Evolutionary conservation across 2,329 filamentous ascomycete genomes (phyloP), one percentile per base, ranked within the genome.

Genomic region (Tolypocladium tundrense): DNA sequence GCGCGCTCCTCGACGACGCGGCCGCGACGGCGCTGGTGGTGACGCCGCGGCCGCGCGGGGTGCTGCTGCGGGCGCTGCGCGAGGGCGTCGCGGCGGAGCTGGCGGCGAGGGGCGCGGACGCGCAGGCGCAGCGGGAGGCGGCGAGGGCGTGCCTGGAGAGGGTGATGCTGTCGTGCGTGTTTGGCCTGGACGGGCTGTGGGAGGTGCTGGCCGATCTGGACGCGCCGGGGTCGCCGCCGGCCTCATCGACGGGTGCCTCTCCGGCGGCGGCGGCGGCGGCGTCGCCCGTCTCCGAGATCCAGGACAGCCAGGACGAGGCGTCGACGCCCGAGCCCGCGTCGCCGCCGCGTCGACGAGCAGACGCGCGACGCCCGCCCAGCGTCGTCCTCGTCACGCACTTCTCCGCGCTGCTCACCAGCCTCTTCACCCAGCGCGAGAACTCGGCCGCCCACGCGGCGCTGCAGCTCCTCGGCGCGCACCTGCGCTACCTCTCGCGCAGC

Each of bases 131-230:
- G 8, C 50, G 3, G 4, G 31, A 41, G 41, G 1, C 65, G 39
- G 64, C 74, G 35, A 72, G 66, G 55, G 62, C 65, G 3, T 74
- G 72, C 58, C 69, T 87, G 4, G 77, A 80, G 52, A 72, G 73
- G 52, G 77, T 85, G 4, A 75, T 77, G 39, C 73, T 86, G 35
- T 80, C 80, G 31, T 74, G 79, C 31, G 76, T 86, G 1, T 86
- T 86, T 62, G 82, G 85, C 59, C 62, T 83, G 13, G 76, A 84
- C 52, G 84, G 84, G 0, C 63, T 86, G 21, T 78, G 75, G 75
- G 81, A 86, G 65, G 81, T 81, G 1, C 63, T 86, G 40, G 69
- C 66, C 2, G 84, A 86, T 62, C 62, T 84, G 41, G 74, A 77
- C 33, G 60, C 59, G 42, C 67, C 61, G 2, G 70, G 24, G 8